Conservation (phyloP, 257 asterid species). For the Jacaranda copaia region DNA sequence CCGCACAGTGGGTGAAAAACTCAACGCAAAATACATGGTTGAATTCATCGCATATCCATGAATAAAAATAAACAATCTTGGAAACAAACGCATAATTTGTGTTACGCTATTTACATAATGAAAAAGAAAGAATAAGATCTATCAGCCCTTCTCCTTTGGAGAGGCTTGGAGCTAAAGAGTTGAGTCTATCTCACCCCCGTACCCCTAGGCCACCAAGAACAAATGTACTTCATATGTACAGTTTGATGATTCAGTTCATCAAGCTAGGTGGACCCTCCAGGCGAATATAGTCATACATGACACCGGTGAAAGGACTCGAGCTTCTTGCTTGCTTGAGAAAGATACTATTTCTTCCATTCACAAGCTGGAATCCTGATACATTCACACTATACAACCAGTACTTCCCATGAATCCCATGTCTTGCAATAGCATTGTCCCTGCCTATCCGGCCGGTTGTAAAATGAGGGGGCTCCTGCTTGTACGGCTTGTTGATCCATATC, state of each 20-base stretch:
- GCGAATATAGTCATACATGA: constrained; percentile 72
- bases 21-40: too few relatives aligned
- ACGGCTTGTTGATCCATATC: constrained; percentile 58
- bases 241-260: not conserved
- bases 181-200: too few relatives aligned
- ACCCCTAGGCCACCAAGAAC: too few relatives aligned
- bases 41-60: too few relatives aligned
- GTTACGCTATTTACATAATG: too few relatives aligned
- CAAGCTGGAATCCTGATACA: constrained; percentile 45
- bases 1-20: too few relatives aligned
- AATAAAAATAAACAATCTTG: too few relatives aligned
- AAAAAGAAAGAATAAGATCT: too few relatives aligned
- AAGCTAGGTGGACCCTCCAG: constrained; percentile 52
- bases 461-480: constrained; percentile 33
- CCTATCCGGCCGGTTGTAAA: constrained; percentile 57
- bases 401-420: constrained; percentile 76
- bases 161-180: too few relatives aligned
- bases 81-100: too few relatives aligned
- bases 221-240: not conserved
- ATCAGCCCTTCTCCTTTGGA: too few relatives aligned
- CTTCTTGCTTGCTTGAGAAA: constrained; percentile 53
- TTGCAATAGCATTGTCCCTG: constrained; percentile 68
- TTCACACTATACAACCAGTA: constrained; percentile 44
- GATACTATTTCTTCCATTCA: constrained; percentile 51
- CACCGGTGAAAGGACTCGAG: constrained; percentile 46